phyloP scores from a whole-genome alignment of 257 asterid species.

The Paraleonurus japonicus region DNA sequence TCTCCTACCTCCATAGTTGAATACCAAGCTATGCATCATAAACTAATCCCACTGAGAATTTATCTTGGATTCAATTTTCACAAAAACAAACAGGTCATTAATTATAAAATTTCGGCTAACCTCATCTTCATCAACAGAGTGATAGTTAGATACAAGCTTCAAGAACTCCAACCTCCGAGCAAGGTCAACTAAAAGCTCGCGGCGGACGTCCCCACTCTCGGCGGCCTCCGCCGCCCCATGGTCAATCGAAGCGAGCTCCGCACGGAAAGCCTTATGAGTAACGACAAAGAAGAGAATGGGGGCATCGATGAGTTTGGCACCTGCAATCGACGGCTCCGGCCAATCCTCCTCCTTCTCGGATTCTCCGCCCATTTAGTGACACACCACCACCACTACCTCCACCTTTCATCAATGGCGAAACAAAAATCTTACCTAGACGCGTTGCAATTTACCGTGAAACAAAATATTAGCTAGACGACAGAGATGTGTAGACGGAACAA shows the following conservation, averaged over 20 bases:
- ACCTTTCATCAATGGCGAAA: too few species aligned
- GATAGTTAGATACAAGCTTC: slow-evolving; percentile 66
- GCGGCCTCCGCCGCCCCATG: slow-evolving; percentile 52
- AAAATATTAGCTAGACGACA: too few species aligned
- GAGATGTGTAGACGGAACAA: too few species aligned
- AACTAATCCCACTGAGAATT: slow-evolving; percentile 6
- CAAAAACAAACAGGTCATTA: neutral
- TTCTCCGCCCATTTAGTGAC: too few species aligned
- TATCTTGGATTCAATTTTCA: neutral
- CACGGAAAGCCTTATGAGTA: too few species aligned
- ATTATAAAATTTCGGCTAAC: slow-evolving; percentile 30
- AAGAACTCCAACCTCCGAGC: slow-evolving; percentile 62
- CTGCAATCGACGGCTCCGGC: too few species aligned
- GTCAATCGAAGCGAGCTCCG: slow-evolving; percentile 55
- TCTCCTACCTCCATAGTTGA: neutral
- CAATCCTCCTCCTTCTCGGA: too few species aligned
- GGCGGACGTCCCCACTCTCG: slow-evolving; percentile 25
- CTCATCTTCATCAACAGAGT: slow-evolving; percentile 87
- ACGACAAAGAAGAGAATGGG: too few species aligned
- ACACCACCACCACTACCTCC: too few species aligned
- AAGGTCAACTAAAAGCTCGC: slow-evolving; percentile 43
- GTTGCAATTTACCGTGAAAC: too few species aligned
- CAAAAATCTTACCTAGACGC: too few species aligned
- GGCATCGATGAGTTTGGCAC: too few species aligned
- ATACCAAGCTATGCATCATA: neutral